Base-by-base conservation (phyloP, 2,329 filamentous ascomycete genomes). In the Pseudocercospora musae region DNA sequence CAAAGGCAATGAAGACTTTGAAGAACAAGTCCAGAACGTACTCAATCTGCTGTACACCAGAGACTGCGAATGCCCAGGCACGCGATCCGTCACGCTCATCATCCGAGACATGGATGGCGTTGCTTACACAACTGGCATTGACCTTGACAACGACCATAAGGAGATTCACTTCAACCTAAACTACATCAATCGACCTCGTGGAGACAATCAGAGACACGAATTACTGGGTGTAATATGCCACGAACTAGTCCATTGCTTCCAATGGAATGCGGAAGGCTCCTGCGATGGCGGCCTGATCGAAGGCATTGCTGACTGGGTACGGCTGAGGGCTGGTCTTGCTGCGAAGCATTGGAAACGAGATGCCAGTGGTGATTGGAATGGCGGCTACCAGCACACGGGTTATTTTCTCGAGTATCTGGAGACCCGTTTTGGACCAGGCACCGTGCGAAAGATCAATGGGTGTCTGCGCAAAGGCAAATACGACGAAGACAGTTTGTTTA, bases 181-280 rank as follows among this genome's bases (percentile, higher is more conserved):
- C 52, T 96, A 97, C 79, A 87, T 96, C 68, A 71, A 75, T 1
- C 55, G 66, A 11, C 64, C 68, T 4, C 68, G 75, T 13, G 69
- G 64, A 40, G 76, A 71, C 65, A 5, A 18, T 21, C 76, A 82
- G n/a, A 65, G 73, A n/a, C 58, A 70, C 6, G 74, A 98, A 78
- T 86, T 97, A 62, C 79, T 85, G 18, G 95, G 95, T 44, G 92
- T 98, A 0, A 76, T 98, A 20, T 89, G 90, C 1, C 94, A 98
- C 74, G 94, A 98, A 78, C 88, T 97, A 65, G 94, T 98, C 13
- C 95, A 98, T 79, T 97, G 92, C 78, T 96, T 90, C 78, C 94
- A 98, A 76, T 89, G 91, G 77, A 88, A 91, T 69, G 89, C 82
- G 1, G 79, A 76, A 9, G 80, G 79, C 0, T 78, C 77, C 4